Percentiles rank a stretch among this genome's conserved stretches.
These are phyloP conservation scores for Gnomoniopsis sp. DNA, from an alignment of 2,329 filamentous ascomycete species.

Conservation along the genomic window DNA sequence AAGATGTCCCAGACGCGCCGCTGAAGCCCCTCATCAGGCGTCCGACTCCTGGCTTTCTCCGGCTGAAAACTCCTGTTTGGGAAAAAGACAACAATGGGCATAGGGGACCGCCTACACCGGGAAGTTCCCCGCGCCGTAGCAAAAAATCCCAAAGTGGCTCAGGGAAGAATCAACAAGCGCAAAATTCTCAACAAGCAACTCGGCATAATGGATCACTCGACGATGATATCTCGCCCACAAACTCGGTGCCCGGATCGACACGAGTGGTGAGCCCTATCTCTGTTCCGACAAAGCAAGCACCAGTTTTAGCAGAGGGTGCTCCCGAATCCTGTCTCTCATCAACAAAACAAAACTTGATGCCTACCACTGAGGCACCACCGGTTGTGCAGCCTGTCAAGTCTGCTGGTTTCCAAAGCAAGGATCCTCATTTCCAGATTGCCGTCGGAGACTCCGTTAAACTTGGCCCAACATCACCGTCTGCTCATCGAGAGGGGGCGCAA, in stretches of 20 bases:
- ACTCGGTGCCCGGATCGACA: neutral
- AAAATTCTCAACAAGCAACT: neutral
- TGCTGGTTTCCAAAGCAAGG: too few species aligned
- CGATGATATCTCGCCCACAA: constrained; percentile 3
- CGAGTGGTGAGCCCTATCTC: neutral
- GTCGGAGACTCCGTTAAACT: too few species aligned
- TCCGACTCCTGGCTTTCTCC: neutral
- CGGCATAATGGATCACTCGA: neutral
- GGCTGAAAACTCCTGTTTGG: constrained; percentile 7
- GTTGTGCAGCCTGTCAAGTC: too few species aligned
- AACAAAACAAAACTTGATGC: too few species aligned
- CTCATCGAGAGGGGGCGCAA: too few species aligned
- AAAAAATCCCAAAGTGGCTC: neutral
- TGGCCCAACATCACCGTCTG: too few species aligned
- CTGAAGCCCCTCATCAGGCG: neutral
- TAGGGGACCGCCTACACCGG: neutral
- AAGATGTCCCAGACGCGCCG: neutral
- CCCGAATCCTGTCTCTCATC: too few species aligned
- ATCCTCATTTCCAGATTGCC: too few species aligned
- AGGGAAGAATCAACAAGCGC: neutral
- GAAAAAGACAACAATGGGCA: neutral
- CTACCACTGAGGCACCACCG: too few species aligned
- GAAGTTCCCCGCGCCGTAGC: neutral
- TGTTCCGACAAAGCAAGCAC: neutral
- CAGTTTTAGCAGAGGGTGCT: neutral